These are phyloP conservation scores for Evernia prunastri DNA, from an alignment of 495 filamentous ascomycete species.

Conservation along the genomic window DNA sequence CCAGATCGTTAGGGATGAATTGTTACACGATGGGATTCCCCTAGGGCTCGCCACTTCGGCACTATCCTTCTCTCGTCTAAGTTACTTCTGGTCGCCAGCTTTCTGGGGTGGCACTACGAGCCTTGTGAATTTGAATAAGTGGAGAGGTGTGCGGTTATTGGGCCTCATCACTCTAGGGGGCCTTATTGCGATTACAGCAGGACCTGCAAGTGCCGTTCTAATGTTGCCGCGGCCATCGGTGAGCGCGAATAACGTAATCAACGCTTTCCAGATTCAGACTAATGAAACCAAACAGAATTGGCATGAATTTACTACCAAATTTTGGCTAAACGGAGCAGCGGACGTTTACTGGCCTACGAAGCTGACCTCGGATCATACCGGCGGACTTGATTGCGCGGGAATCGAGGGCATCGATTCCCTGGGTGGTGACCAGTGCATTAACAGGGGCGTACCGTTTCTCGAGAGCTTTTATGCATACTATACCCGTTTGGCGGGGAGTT, in stretches of 20 bases:
- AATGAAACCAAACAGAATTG: no score
- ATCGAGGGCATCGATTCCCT: background rate
- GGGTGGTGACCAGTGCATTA: no score
- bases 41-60: conserved; percentile 14
- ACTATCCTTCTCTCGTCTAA: conserved; percentile 10
- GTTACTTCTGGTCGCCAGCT: conserved; percentile 20
- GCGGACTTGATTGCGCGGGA: conserved; percentile 1
- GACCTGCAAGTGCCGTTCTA: conserved; percentile 20
- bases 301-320: conserved; percentile 1
- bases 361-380: conserved; percentile 9
- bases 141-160: no score
- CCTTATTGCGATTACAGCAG: conserved; percentile 9
- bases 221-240: no score
- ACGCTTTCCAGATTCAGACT: no score
- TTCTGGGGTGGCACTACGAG: conserved; percentile 18
- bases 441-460: background rate
- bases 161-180: conserved; percentile 8
- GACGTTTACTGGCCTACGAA: conserved; percentile 11
- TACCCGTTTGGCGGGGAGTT: background rate
- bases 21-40: conserved; percentile 11
- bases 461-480: conserved; percentile 3
- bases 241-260: conserved; percentile 12
- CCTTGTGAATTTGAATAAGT: no score
- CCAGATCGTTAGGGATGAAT: background rate
- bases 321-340: conserved; percentile 18